These are phyloP conservation scores for Cryptomeria japonica DNA, from an alignment of 75 land plant genomes.

Conservation along the genomic window DNA sequence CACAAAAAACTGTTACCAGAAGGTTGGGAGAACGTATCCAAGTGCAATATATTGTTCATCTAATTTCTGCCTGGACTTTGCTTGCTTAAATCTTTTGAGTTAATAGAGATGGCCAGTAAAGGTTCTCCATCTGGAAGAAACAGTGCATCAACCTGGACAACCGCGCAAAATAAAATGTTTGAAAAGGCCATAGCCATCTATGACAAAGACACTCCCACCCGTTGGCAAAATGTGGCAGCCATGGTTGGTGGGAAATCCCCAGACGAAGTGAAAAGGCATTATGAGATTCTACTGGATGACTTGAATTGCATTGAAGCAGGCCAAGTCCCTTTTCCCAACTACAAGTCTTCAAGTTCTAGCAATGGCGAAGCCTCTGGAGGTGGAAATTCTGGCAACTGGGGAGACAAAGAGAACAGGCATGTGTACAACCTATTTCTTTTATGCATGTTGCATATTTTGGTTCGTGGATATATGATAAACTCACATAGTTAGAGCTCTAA, in stretches of 20 bases:
- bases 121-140: neutral
- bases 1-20: neutral
- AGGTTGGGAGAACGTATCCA: neutral
- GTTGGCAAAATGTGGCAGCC: conserved; percentile 77
- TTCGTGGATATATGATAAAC: neutral
- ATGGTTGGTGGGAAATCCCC: conserved; percentile 66
- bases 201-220: conserved; percentile 32
- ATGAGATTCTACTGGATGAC: conserved; percentile 38
- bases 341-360: conserved; percentile 20
- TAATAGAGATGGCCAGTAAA: neutral
- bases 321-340: conserved; percentile 50
- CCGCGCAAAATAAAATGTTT: conserved; percentile 66
- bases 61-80: neutral
- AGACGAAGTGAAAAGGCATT: conserved; percentile 55
- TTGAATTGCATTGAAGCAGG: conserved; percentile 61
- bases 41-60: neutral
- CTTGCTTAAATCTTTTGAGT: neutral
- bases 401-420: neutral
- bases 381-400: neutral
- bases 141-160: conserved; percentile 37
- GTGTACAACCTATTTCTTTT: neutral
- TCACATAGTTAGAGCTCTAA: too few species aligned
- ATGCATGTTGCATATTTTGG: neutral
- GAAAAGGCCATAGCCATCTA: conserved; percentile 54
- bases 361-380: neutral